Conservation (phyloP, 768 basidiomycete species). For the Trichaptum fuscoviolaceum region DNA sequence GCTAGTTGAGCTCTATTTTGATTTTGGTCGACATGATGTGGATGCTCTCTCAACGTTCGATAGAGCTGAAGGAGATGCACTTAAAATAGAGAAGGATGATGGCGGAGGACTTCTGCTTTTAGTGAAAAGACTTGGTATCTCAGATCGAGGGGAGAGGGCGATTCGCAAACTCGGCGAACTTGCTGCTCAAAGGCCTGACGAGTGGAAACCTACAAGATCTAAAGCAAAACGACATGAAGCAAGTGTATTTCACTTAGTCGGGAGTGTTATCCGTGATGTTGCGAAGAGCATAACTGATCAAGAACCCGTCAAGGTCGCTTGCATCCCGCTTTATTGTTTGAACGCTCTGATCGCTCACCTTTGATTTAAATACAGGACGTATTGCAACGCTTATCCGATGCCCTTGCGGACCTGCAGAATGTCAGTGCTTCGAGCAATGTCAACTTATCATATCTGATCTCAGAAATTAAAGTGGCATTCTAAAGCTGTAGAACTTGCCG, state of each 20-base stretch:
- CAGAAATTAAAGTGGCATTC: background rate
- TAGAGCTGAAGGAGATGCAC: too few species aligned
- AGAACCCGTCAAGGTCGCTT: background rate
- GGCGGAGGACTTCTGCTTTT: background rate
- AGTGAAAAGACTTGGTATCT: background rate
- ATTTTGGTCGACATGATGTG: background rate
- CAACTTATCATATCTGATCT: background rate
- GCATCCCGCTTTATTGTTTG: background rate
- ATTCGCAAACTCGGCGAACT: background rate
- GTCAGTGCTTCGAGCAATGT: background rate
- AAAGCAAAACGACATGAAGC: background rate
- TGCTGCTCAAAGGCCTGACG: background rate
- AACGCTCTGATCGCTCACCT: background rate
- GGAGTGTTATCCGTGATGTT: background rate
- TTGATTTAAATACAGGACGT: background rate
- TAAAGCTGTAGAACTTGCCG: background rate
- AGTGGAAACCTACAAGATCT: background rate
- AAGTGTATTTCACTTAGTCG: background rate
- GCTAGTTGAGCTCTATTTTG: background rate
- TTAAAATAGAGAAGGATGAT: background rate
- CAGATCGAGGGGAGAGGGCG: background rate
- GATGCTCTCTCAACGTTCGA: background rate
- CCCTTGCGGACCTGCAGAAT: background rate
- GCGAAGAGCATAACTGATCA: background rate
- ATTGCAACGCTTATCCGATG: background rate